Conservation (phyloP, 2,329 filamentous ascomycete species). For the Exophiala dermatitidis region DNA sequence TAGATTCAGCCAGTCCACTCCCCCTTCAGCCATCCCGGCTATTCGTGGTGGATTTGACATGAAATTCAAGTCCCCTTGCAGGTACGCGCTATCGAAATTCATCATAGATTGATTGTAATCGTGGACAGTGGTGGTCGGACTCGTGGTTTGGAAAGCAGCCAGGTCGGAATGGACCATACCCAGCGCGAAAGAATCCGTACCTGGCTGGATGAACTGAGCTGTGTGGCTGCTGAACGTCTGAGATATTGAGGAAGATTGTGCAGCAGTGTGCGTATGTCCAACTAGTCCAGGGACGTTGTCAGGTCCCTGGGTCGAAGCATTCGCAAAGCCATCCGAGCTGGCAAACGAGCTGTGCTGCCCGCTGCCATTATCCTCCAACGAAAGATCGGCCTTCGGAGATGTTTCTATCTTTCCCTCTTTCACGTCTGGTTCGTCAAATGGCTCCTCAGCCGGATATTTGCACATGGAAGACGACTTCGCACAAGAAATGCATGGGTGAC, state of each 20-base stretch:
- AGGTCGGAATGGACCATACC: conserved; percentile 13
- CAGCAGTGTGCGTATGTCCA: not conserved
- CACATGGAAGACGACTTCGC: conserved; percentile 8
- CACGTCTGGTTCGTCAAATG: not conserved
- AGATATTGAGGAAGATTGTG: not conserved
- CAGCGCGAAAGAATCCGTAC: conserved; percentile 5
- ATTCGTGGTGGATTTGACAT: conserved; percentile 13
- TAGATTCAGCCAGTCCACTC: conserved; percentile 14
- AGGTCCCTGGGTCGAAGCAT: not conserved
- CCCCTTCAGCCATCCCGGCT: conserved; percentile 13
- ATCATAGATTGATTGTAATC: conserved; percentile 12
- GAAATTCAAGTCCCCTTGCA: conserved; percentile 16
- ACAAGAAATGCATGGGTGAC: conserved; percentile 12
- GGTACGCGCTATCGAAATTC: conserved; percentile 10
- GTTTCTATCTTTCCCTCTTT: conserved; percentile 8
- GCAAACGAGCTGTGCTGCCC: conserved; percentile 2
- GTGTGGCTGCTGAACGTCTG: not conserved
- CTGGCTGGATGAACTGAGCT: conserved; percentile 6
- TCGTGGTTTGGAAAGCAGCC: conserved; percentile 11
- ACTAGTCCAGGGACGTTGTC: not conserved
- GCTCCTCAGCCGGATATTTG: conserved; percentile 13
- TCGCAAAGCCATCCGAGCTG: not conserved
- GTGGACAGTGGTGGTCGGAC: conserved; percentile 7
- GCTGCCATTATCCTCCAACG: conserved; percentile 1
- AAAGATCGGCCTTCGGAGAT: not conserved